Evolutionary conservation across 2,329 filamentous ascomycete genomes (phyloP), one percentile per base, ranked within the genome.

Genomic region (Diaporthe ilicicola): DNA sequence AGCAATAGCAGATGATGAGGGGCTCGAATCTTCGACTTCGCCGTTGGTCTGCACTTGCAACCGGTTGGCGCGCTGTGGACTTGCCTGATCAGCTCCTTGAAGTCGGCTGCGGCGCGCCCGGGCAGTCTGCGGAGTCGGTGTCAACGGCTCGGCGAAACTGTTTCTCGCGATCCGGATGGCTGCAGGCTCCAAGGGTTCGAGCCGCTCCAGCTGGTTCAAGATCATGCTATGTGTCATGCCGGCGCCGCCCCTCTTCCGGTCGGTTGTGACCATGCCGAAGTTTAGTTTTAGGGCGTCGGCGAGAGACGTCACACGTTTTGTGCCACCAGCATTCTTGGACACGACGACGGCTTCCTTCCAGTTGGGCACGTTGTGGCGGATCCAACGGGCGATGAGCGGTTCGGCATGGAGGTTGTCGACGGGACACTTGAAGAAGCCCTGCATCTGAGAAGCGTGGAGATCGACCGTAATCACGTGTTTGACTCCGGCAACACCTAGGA

Each of bases 401-500:
- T 99, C 96, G 65, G 96, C 96, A 77, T 97, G 94, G 67, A 99
- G 91, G 79, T 99, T 98, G 82, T 99, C 96, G 72, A 99, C 95
- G 0, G 96, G 96, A 76, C 95, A 97, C 79, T 93, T 93, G 88
- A 99, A 99, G 85, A 99, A 99, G 71, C 96, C 96, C 84, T 99
- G 96, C 94, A 98, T 98, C 84, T 98, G 96, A n/a, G 93, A 94
- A 67, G 93, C 93, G 84, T 99, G 96, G 37, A 99, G 88, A 79
- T 99, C 96, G 79, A 99, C 93, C 19, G 96, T 99, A 77, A 99
- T 95, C 81, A 99, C 93, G 85, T 99, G 96, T 83, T 97, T 94
- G 75, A 99, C 94, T 67, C 96, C 96, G 65, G 96, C 96, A 70
- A 99, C 93, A 72, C 93, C 90, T 76, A 99, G 90, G 62, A 98